These are phyloP conservation scores for Crithidia acanthocephali DNA, from an alignment of 208 protist species.

Conservation along the genomic window DNA sequence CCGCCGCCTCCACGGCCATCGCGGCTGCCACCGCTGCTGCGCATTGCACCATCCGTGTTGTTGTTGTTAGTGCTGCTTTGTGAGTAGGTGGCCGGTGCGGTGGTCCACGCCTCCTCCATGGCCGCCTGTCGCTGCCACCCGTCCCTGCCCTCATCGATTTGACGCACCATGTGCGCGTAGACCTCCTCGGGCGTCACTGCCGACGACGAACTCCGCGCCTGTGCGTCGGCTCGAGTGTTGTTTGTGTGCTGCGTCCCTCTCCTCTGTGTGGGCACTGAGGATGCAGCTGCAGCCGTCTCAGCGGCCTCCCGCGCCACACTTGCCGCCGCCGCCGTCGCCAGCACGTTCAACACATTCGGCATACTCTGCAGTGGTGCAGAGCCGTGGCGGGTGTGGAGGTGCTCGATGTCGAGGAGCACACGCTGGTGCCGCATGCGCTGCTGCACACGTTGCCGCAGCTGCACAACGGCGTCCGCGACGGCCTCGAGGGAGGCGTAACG, in stretches of 20 bases:
- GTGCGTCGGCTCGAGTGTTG: too few species aligned
- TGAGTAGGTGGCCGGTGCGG: neutral
- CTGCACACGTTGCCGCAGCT: constrained; percentile 53
- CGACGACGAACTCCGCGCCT: neutral
- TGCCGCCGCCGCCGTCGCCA: constrained; percentile 23
- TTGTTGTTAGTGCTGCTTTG: neutral
- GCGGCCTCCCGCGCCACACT: neutral
- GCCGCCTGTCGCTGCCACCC: constrained; percentile 1
- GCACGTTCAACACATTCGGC: constrained; percentile 29
- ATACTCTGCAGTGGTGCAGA: constrained; percentile 31
- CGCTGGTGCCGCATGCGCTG: constrained; percentile 36
- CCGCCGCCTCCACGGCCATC: neutral
- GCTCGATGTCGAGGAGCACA: constrained; percentile 29
- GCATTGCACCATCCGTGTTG: neutral
- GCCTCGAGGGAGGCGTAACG: constrained; percentile 43
- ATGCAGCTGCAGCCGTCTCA: neutral
- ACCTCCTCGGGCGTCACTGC: constrained; percentile 18
- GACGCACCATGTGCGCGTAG: constrained; percentile 28
- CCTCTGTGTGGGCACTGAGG: neutral
- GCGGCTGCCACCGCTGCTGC: neutral
- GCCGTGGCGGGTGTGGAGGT: constrained; percentile 24
- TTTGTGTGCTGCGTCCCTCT: neutral
- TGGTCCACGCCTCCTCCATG: neutral
- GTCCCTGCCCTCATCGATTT: constrained; percentile 14
- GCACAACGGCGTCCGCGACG: constrained; percentile 54